These are phyloP conservation scores for Crithidia acanthocephali DNA, from an alignment of 208 protist species.

Conservation along the genomic window DNA sequence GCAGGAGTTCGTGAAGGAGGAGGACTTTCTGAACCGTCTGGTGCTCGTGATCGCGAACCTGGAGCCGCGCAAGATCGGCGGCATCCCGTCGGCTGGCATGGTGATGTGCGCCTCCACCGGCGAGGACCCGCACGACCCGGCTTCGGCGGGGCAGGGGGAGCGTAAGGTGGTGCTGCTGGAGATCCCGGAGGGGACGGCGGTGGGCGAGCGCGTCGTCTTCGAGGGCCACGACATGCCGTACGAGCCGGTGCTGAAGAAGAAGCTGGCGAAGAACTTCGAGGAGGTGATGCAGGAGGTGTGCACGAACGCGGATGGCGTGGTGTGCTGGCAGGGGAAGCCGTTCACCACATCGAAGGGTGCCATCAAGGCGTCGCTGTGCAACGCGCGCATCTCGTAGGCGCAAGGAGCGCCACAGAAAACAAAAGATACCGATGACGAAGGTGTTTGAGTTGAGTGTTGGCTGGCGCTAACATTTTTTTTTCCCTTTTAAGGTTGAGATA, in stretches of 20 bases:
- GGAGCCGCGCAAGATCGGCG: slow-evolving; percentile 93
- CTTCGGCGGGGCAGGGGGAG: slow-evolving; percentile 45
- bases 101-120: slow-evolving; percentile 89
- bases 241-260: slow-evolving; percentile 90
- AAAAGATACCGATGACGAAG: slow-evolving; percentile 34
- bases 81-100: slow-evolving; percentile 92
- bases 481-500: too few species aligned
- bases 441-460: not conserved
- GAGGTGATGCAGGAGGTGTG: slow-evolving; percentile 77
- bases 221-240: slow-evolving; percentile 80
- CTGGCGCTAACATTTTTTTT: not conserved
- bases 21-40: slow-evolving; percentile 81
- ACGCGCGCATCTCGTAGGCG: slow-evolving; percentile 79
- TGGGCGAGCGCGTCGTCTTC: slow-evolving; percentile 91
- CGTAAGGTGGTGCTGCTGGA: slow-evolving; percentile 84
- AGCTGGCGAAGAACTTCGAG: slow-evolving; percentile 92
- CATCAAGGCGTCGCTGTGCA: slow-evolving; percentile 69
- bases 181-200: slow-evolving; percentile 79
- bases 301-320: slow-evolving; percentile 74
- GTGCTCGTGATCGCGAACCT: slow-evolving; percentile 94
- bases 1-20: slow-evolving; percentile 82
- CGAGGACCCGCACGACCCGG: slow-evolving; percentile 51
- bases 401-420: slow-evolving; percentile 9
- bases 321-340: slow-evolving; percentile 69
- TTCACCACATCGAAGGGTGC: slow-evolving; percentile 70